These are phyloP conservation scores for Heliamphora exappendiculata DNA, from an alignment of 148 eudicot genomes.

Conservation along the genomic window DNA sequence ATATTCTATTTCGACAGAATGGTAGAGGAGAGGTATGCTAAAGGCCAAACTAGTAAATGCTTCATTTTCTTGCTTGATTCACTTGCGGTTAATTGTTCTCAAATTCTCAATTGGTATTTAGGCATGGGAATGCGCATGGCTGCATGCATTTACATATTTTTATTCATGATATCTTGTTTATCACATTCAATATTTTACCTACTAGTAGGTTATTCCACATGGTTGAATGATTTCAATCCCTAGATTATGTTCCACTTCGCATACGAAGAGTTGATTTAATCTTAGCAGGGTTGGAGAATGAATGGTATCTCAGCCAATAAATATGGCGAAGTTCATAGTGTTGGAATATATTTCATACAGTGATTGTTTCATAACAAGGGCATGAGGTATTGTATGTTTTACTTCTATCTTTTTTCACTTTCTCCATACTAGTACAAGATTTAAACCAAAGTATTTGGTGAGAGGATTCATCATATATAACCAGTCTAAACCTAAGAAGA, in stretches of 20 bases:
- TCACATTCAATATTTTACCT: background rate
- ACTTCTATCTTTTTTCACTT: background rate
- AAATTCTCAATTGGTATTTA: background rate
- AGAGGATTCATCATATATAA: background rate
- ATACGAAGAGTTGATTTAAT: background rate
- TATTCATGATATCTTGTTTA: background rate
- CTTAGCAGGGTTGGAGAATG: background rate
- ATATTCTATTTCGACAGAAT: slow-evolving; percentile 85
- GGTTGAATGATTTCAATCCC: background rate
- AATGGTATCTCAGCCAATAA: too few species aligned
- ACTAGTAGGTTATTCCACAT: background rate
- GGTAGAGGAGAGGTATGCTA: slow-evolving; percentile 95
- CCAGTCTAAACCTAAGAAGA: background rate
- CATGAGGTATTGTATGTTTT: background rate
- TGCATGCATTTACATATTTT: slow-evolving; percentile 6
- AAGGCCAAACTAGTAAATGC: background rate
- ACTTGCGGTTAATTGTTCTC: slow-evolving; percentile 6
- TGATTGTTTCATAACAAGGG: background rate
- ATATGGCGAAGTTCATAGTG: too few species aligned
- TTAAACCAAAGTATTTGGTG: background rate
- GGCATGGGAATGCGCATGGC: background rate
- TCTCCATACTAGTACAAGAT: background rate
- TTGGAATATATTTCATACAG: background rate
- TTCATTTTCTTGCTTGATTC: background rate
- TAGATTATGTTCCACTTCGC: slow-evolving; percentile 6